Evolutionary conservation across 306 rosid genomes (phyloP).

Genomic region (Sphenostylis stenocarpa): DNA sequence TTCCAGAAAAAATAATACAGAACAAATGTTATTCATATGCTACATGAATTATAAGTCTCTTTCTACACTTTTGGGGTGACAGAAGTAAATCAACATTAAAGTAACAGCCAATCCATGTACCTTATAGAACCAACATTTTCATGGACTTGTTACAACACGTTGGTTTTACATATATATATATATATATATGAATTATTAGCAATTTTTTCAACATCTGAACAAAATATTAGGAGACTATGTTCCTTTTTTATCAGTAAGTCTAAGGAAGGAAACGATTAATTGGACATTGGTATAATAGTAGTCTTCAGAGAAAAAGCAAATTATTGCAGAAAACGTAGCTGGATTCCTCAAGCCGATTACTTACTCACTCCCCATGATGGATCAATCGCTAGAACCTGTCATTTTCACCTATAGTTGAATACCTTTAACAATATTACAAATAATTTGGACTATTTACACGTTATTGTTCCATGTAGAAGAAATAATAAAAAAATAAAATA

Average conservation of each 20-base stretch:
- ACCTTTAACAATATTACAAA: neutral
- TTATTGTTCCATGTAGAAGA: slow-evolving; percentile 2
- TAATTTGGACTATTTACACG: neutral
- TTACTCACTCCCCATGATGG: neutral
- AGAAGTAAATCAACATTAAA: neutral
- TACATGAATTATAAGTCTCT: neutral
- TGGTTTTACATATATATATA: too few species aligned
- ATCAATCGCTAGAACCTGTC: slow-evolving; percentile 18
- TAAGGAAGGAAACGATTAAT: neutral
- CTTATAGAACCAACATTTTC: neutral
- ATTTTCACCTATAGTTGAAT: slow-evolving; percentile 15
- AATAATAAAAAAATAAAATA: neutral
- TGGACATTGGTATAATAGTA: neutral
- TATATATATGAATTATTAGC: too few species aligned
- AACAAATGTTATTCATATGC: neutral
- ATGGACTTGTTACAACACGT: neutral
- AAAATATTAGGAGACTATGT: neutral
- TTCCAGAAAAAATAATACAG: neutral
- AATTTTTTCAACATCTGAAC: neutral
- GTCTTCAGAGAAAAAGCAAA: neutral
- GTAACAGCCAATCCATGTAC: neutral
- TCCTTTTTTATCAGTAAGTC: neutral
- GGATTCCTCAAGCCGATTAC: neutral
- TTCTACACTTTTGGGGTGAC: neutral
- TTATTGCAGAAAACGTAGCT: neutral